Percentiles rank a stretch among this genome's conserved stretches.
These are phyloP conservation scores for Kazachstania sp. DNA, from an alignment of 1,139 yeast genomes.

Conservation along the genomic window DNA sequence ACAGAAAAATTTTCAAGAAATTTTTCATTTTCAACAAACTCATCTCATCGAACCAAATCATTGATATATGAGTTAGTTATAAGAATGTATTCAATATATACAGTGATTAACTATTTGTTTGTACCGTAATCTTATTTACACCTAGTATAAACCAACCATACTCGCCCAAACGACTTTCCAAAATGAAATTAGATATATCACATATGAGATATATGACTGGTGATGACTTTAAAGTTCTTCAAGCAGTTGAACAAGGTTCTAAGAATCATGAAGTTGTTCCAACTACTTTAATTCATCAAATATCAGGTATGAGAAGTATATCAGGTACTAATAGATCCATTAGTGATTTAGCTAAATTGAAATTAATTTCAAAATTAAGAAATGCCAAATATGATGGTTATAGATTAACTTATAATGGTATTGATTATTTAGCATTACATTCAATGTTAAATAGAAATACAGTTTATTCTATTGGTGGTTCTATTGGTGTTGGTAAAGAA, in stretches of 20 bases:
- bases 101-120: no score
- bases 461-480: slow-evolving; percentile 71
- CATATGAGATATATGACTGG: slow-evolving; percentile 88
- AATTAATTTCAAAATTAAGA: slow-evolving; percentile 64
- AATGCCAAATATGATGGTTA: slow-evolving; percentile 92
- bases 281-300: slow-evolving; percentile 66
- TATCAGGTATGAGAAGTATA: slow-evolving; percentile 69
- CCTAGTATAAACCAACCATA: no score
- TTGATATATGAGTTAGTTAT: no score
- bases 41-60: no score
- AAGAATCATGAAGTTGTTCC: slow-evolving; percentile 94
- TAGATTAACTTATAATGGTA: slow-evolving; percentile 78
- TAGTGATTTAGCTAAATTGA: slow-evolving; percentile 79
- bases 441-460: slow-evolving; percentile 69
- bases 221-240: slow-evolving; percentile 83
- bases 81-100: no score
- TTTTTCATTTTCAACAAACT: no score
- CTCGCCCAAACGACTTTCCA: slow-evolving; percentile 7
- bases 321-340: slow-evolving; percentile 74
- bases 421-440: slow-evolving; percentile 82
- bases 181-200: slow-evolving; percentile 83
- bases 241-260: slow-evolving; percentile 86
- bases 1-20: no score
- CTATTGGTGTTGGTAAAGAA: slow-evolving; percentile 95
- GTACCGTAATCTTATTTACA: no score